Evolutionary conservation across 225 moss, liverwort and hornwort species (phyloP), one percentile per base, ranked within the genome.

Genomic region (Marchantia paleacea): DNA sequence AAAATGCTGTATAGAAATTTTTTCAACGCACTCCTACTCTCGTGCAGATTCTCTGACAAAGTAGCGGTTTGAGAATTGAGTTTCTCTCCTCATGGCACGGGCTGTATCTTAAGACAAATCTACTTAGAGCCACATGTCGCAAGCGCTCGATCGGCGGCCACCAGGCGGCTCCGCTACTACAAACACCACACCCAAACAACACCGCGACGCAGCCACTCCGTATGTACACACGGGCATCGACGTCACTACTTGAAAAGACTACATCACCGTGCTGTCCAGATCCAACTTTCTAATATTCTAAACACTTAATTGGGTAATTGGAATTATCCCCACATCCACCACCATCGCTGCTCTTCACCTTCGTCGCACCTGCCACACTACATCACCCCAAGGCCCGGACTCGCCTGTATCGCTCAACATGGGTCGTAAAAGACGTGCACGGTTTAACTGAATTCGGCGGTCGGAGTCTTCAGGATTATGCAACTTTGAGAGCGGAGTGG

Each of bases 401-500:
- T 16, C 57, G 49, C 10, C 69, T 49, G 5, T 75, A 54, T 14
- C 11, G 4, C 0, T 7, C 7, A 7, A 26, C 57, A 18, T 18
- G 5, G 10, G 50, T 7, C 18, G 26, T 3, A 3, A 12, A 7
- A 8, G 7, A 12, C 3, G 55, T 15, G 47, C 14, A 52, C 22
- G n/a, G 7, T 4, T 76, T 85, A 78, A 11, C 73, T 67, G 13
- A 83, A 73, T 78, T 86, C 83, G 31, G 82, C 22, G 0, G 78
- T 49, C 0, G 81, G 28, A 1, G 77, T 48, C 67, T 81, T 78
- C 11, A 85, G 9, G 6, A 79, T 2, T 53, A 81, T 78, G 69
- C 83, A 86, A 53, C 83, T 83, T 10, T 77, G 55, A 12, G 80
- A 55, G 14, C 85, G 79, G 11, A 78, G 72, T 20, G 75, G 55